Evolutionary conservation across 139 green algal species (phyloP), one percentile per base, ranked within the genome.

Genomic region (Chlamydomonas asymmetrica): DNA sequence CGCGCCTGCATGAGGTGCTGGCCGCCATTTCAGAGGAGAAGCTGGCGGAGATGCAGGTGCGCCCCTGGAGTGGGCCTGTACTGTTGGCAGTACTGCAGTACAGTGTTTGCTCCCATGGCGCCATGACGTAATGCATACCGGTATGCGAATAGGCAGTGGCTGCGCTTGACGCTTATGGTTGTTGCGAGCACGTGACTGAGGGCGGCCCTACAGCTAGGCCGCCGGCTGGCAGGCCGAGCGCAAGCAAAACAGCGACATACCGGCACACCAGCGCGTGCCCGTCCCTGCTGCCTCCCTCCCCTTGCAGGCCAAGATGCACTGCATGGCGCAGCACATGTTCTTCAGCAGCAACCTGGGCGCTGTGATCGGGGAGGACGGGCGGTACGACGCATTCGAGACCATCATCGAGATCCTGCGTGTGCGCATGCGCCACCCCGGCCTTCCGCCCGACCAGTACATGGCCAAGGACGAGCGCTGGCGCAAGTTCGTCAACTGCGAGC

Each of bases 251-350:
- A 25, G 45, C 45, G 45, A 16, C 13, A 52, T 16, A 52, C 13
- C 45, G 45, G 20, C 13, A 63, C 27, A 23, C 29, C 54, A 31
- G 22, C 9, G 25, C 54, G 29, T 63, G 54, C 7, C 31, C n/a
- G 59, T 31, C 6, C 22, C 27, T 63, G 54, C 23, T 32, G 27
- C 27, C 25, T 63, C 20, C 54, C 27, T 13, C 6, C 38, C 18
- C 25, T 27, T 8, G 4, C 64, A 71, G 64, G 18, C 29, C 43
- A 40, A 40, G 29, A 48, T 83, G 48, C 35, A 22, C 0, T 83
- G 77, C 43, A 70, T 70, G 2, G 77, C 77, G 22, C 77, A 83
- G 69, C 77, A 83, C 67, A 60, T 83, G 48, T 71, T 75, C n/a
- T 83, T 69, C 61, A 75, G 61, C 63, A 70, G 40, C 70, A 83